These are phyloP conservation scores for Candida pseudofarinosa DNA, from an alignment of 805 yeast species.

Conservation along the genomic window DNA sequence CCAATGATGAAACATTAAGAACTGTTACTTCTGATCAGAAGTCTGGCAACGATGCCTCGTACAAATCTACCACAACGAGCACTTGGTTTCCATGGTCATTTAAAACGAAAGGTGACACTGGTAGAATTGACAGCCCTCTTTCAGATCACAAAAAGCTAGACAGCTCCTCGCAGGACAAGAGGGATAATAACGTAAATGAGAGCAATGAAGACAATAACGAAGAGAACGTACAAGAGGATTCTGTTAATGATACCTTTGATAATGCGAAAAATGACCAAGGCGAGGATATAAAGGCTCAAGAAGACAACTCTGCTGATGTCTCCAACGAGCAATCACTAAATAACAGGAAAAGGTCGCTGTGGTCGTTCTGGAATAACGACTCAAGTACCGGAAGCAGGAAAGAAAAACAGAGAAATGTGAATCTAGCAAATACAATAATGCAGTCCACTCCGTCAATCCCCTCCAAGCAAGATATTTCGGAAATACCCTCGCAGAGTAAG, in stretches of 20 bases:
- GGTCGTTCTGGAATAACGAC: conserved; percentile 35
- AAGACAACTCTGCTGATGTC: conserved; percentile 27
- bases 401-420: conserved; percentile 8
- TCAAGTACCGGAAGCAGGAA: conserved; percentile 4
- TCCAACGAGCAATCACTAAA: conserved; percentile 24
- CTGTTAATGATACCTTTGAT: background rate
- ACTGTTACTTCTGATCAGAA: background rate
- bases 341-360: conserved; percentile 22
- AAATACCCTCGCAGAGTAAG: conserved; percentile 3
- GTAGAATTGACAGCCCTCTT: conserved; percentile 1
- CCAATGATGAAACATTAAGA: background rate
- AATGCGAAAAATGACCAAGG: conserved; percentile 8
- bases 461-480: conserved; percentile 10
- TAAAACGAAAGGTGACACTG: conserved; percentile 2
- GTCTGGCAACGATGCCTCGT: background rate
- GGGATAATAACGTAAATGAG: conserved; percentile 4
- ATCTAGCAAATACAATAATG: conserved; percentile 27
- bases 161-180: conserved; percentile 5
- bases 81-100: conserved; percentile 26
- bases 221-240: background rate
- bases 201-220: conserved; percentile 6
- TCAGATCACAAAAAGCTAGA: background rate
- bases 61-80: conserved; percentile 19
- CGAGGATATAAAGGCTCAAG: conserved; percentile 13
- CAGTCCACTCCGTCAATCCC: conserved; percentile 28